These are phyloP conservation scores for Tylopilus sp. DNA, from an alignment of 1,284 basidiomycete species.

Conservation along the genomic window DNA sequence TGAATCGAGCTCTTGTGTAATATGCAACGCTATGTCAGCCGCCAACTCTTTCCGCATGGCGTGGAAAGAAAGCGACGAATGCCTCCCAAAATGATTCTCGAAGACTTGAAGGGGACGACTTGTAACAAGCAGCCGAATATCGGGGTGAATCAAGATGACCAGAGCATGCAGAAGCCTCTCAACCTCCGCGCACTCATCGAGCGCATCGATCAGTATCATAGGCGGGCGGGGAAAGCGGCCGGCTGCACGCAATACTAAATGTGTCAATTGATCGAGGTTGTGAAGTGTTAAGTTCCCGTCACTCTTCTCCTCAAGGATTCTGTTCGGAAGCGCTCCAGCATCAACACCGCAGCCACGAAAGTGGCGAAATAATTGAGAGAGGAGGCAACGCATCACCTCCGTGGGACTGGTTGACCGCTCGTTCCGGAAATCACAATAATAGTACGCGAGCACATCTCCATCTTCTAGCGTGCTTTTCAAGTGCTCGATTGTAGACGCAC, in stretches of 20 bases:
- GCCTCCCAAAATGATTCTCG: neutral
- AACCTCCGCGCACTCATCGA: constrained; percentile 7
- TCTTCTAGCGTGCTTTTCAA: neutral
- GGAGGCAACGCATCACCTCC: neutral
- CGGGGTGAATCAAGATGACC: neutral
- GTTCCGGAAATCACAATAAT: constrained; percentile 2
- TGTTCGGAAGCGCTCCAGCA: constrained; percentile 4
- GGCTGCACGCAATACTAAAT: constrained; percentile 2
- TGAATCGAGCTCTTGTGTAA: constrained; percentile 1
- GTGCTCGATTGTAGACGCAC: constrained; percentile 3
- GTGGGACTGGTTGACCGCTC: neutral
- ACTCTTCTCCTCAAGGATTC: constrained; percentile 10
- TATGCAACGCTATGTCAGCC: constrained; percentile 3
- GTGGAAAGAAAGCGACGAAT: constrained; percentile 6
- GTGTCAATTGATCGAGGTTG: neutral
- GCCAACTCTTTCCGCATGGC: neutral
- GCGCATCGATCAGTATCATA: constrained; percentile 3
- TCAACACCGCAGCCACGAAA: neutral
- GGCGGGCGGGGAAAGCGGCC: neutral
- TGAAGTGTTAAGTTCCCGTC: neutral
- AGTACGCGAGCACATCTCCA: neutral
- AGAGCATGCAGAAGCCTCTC: neutral
- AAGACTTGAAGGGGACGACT: constrained; percentile 1
- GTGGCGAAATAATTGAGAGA: constrained; percentile 2
- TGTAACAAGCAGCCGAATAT: constrained; percentile 10